These are phyloP conservation scores for Sisymbrium altissimum DNA, from an alignment of 345 rosid genomes.

Conservation along the genomic window DNA sequence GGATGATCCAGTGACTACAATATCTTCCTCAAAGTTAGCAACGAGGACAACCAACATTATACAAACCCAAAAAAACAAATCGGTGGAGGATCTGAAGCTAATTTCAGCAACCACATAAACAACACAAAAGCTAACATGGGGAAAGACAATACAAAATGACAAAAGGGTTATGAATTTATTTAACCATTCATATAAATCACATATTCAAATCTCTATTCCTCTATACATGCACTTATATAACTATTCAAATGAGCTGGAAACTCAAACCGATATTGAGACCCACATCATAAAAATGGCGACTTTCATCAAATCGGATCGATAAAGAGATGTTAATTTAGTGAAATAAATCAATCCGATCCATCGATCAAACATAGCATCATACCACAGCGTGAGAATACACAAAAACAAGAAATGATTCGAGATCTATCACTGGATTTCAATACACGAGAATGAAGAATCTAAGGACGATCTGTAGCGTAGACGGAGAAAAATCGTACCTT, in stretches of 20 bases:
- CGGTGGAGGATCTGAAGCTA: not conserved
- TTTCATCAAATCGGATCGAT: constrained; percentile 10
- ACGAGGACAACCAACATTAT: constrained; percentile 10
- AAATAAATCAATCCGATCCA: constrained; percentile 4
- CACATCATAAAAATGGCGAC: not conserved
- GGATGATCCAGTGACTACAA: not conserved
- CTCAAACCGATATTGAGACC: not conserved
- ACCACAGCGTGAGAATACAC: constrained; percentile 1
- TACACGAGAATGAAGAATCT: not conserved
- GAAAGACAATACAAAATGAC: too few relatives aligned
- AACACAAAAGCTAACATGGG: not conserved
- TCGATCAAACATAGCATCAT: constrained; percentile 9
- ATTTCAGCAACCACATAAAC: not conserved
- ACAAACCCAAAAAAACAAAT: not conserved
- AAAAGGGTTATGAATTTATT: not conserved
- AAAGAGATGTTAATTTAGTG: not conserved
- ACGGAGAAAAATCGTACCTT: constrained; percentile 19
- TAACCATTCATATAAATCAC: not conserved
- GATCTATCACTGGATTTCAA: constrained; percentile 17
- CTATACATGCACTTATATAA: not conserved
- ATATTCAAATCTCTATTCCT: not conserved
- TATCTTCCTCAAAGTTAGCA: not conserved
- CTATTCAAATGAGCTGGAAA: not conserved
- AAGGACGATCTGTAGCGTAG: not conserved
- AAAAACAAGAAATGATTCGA: not conserved